Base-by-base conservation (phyloP, 2,329 filamentous ascomycete species). In the Colletotrichum karsti region DNA sequence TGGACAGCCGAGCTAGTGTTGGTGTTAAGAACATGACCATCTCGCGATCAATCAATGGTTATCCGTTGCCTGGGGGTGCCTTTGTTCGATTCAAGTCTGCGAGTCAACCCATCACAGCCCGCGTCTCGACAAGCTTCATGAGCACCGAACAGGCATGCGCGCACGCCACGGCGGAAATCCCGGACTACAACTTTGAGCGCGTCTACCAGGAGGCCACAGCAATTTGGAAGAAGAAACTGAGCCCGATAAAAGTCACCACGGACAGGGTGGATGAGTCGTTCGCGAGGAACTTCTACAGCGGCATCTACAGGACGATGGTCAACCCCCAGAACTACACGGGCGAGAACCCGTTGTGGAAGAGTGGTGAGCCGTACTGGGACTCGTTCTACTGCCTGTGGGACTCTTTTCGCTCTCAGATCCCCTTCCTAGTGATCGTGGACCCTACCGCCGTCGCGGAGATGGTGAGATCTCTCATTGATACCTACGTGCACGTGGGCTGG, bases 351-450 rank as follows among this genome's bases (percentile, higher is more conserved):
- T 75, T 89, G 0, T 93, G 91, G 90, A 71, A 85, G 2, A 90
- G 86, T 44, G 81, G 81, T 2, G 90, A 92, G 75, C 91, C 91
- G 0, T 93, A 93, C 73, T 93, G 91, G 73, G 91, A 93, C 76
- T 92, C 90, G 1, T 93, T 91, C 72, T 94, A 94, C 76, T 93
- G 91, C 71, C 89, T 93, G 5, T 93, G 91, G 91, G 91, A 93
- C 72, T 88, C 87, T 0, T 93, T 91, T 70, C 83, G 91, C 22
- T 90, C 87, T 37, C 90, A 92, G 65, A 86, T 93, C 53, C 91
- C 91, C 0, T 85, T 94, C 20, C 80, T 94, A 30, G 92, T 90
- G 0, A 81, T 94, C 22, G 68, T 92, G 1, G 92, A 94, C 71
- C 91, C 92, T 0, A 69, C 79, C 0, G 86, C 88, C 1, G 87